Percentiles rank a stretch among this genome's conserved stretches.
These are phyloP conservation scores for Dryadomyces quercus-mongolicae DNA, from an alignment of 2,329 filamentous ascomycete genomes.

Conservation along the genomic window DNA sequence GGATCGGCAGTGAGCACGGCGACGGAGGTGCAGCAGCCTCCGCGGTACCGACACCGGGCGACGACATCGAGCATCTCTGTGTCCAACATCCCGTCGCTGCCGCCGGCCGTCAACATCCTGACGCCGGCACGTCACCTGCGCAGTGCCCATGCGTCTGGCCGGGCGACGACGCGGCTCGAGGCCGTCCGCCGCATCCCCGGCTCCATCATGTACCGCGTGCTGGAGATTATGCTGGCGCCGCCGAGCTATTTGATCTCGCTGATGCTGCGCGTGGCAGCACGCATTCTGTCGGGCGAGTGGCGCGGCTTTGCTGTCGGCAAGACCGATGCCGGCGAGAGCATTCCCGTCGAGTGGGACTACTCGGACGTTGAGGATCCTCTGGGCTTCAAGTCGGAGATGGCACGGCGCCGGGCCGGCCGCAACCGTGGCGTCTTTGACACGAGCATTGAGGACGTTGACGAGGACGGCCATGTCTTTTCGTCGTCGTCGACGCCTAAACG, in stretches of 20 bases:
- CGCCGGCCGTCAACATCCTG: conserved; percentile 54
- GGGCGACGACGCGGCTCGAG: conserved; percentile 26
- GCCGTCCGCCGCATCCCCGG: conserved; percentile 41
- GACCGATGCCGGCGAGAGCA: conserved; percentile 38
- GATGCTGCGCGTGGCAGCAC: conserved; percentile 71
- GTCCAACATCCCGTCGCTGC: conserved; percentile 48
- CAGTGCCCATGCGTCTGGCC: conserved; percentile 6
- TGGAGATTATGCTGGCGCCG: conserved; percentile 65
- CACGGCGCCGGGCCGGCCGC: not conserved
- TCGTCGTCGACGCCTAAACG: not conserved
- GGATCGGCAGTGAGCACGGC: not conserved
- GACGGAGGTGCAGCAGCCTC: conserved; percentile 6
- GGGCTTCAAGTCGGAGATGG: conserved; percentile 7
- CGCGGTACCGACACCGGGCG: conserved; percentile 38
- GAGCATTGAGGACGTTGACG: conserved; percentile 5
- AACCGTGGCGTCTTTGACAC: conserved; percentile 2
- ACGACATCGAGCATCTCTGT: conserved; percentile 35
- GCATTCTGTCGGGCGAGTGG: conserved; percentile 55
- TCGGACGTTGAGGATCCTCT: conserved; percentile 30
- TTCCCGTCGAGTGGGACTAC: conserved; percentile 50
- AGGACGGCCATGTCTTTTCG: conserved; percentile 1
- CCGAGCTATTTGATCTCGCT: conserved; percentile 65
- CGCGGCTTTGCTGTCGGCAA: conserved; percentile 43
- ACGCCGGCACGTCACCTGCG: conserved; percentile 20
- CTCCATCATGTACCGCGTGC: conserved; percentile 64